Percentiles rank a stretch among this genome's conserved stretches.
Conservation (phyloP, 192 early-diverging fungal genomes). For the Gorgonomyces haynaldii region DNA sequence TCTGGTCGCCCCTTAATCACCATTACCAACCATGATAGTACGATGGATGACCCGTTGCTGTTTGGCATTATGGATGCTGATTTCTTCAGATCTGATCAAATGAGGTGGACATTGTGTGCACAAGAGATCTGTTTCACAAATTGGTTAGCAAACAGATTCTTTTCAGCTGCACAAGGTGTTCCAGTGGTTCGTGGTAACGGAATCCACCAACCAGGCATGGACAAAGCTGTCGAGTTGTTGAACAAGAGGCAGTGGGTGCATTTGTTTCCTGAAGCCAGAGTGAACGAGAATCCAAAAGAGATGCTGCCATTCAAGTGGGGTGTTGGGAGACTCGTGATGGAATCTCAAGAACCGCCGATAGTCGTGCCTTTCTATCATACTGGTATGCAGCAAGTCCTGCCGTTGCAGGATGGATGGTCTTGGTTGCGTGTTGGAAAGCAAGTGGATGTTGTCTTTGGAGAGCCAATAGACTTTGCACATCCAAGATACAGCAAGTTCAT, state of each 20-base stretch:
- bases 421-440: slow-evolving; percentile 41
- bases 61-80: no score
- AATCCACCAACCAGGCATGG: slow-evolving; percentile 74
- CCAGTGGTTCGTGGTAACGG: slow-evolving; percentile 63
- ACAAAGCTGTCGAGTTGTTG: slow-evolving; percentile 59
- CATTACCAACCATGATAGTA: slow-evolving; percentile 20
- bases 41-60: slow-evolving; percentile 25
- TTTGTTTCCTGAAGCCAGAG: slow-evolving; percentile 75
- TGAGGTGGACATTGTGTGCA: slow-evolving; percentile 79
- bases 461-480: slow-evolving; percentile 58
- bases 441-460: slow-evolving; percentile 54
- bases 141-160: slow-evolving; percentile 24
- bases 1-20: slow-evolving; percentile 22
- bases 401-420: slow-evolving; percentile 27
- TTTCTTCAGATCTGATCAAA: slow-evolving; percentile 14
- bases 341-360: slow-evolving; percentile 53
- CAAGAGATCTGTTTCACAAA: slow-evolving; percentile 74
- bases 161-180: slow-evolving; percentile 70
- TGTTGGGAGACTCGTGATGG: slow-evolving; percentile 74
- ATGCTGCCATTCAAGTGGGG: slow-evolving; percentile 77
- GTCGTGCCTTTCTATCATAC: slow-evolving; percentile 61
- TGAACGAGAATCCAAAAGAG: slow-evolving; percentile 44
- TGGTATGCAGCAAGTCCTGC: slow-evolving; percentile 27
- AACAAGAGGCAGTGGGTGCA: slow-evolving; percentile 72
- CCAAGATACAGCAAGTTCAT: slow-evolving; percentile 36